Evolutionary conservation across 306 rosid genomes (phyloP).

Genomic region (Lathyrus aphaca): DNA sequence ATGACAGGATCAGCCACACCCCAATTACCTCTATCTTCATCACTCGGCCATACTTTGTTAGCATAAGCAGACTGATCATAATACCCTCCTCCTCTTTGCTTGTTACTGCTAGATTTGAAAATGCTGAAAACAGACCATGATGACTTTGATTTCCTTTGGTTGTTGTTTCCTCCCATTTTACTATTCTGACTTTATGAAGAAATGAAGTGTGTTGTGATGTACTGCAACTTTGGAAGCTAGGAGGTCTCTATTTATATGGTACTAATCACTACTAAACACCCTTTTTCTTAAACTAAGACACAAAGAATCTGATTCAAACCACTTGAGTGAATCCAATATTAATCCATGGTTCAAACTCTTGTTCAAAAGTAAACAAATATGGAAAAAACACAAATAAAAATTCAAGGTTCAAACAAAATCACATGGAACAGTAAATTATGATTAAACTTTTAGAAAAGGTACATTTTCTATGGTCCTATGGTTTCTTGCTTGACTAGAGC

Average conservation of each 20-base stretch:
- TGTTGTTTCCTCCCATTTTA: too few relatives aligned
- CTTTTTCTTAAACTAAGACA: slow-evolving; percentile 26
- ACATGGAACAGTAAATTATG: slow-evolving; percentile 37
- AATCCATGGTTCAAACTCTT: slow-evolving; percentile 23
- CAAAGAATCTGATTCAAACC: slow-evolving; percentile 55
- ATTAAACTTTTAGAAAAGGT: slow-evolving; percentile 36
- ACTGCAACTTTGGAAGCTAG: slow-evolving; percentile 14
- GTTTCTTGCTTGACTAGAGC: slow-evolving; percentile 42
- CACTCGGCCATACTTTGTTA: slow-evolving; percentile 65
- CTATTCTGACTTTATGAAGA: too few relatives aligned
- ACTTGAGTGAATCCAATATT: slow-evolving; percentile 35
- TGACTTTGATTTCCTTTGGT: too few relatives aligned
- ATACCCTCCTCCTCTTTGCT: slow-evolving; percentile 4
- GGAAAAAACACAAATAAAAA: too few relatives aligned
- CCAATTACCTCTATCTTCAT: slow-evolving; percentile 58
- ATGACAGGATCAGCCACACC: slow-evolving; percentile 71
- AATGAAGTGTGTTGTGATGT: slow-evolving; percentile 30
- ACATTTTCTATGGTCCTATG: slow-evolving; percentile 51
- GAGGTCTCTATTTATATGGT: slow-evolving; percentile 56
- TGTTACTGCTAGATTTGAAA: too few relatives aligned
- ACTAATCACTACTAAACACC: neutral
- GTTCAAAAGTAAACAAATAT: too few relatives aligned
- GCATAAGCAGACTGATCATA: slow-evolving; percentile 20
- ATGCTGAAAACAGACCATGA: too few relatives aligned
- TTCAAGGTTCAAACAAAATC: slow-evolving; percentile 38